These are phyloP conservation scores for Hibiscus tridactylites DNA, from an alignment of 345 rosid species.

Conservation along the genomic window DNA sequence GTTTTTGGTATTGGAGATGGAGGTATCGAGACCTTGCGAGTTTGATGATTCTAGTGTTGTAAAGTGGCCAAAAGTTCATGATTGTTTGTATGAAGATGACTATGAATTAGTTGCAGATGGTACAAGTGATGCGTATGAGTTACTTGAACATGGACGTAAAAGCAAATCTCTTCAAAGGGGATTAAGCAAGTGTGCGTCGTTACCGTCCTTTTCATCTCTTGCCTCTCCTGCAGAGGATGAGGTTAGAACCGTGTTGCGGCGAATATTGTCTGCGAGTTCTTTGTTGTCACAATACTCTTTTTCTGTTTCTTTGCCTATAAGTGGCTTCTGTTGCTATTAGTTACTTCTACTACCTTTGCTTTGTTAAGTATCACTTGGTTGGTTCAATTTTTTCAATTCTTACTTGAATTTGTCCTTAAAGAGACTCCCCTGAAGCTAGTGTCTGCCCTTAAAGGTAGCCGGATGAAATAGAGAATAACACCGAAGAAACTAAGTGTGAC, in stretches of 20 bases:
- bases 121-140: constrained; percentile 27
- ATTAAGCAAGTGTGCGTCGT: constrained; percentile 19
- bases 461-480: constrained; percentile 45
- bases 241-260: constrained; percentile 21
- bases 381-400: not conserved
- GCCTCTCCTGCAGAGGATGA: constrained; percentile 22
- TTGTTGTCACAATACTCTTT: not conserved
- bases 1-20: constrained; percentile 26
- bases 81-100: constrained; percentile 21
- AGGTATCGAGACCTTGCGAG: constrained; percentile 23
- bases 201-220: constrained; percentile 17
- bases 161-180: constrained; percentile 17
- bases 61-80: not conserved
- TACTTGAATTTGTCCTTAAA: not conserved
- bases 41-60: constrained; percentile 24
- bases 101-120: constrained; percentile 32
- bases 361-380: not conserved
- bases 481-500: constrained; percentile 39
- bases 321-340: constrained; percentile 7
- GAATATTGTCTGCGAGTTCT: constrained; percentile 26
- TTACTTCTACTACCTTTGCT: not conserved
- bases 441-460: constrained; percentile 83
- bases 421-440: constrained; percentile 41
- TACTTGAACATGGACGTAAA: constrained; percentile 12
- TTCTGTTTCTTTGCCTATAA: constrained; percentile 31